Base-by-base conservation (phyloP, 495 filamentous ascomycete genomes). In the Penicillium coffeae region DNA sequence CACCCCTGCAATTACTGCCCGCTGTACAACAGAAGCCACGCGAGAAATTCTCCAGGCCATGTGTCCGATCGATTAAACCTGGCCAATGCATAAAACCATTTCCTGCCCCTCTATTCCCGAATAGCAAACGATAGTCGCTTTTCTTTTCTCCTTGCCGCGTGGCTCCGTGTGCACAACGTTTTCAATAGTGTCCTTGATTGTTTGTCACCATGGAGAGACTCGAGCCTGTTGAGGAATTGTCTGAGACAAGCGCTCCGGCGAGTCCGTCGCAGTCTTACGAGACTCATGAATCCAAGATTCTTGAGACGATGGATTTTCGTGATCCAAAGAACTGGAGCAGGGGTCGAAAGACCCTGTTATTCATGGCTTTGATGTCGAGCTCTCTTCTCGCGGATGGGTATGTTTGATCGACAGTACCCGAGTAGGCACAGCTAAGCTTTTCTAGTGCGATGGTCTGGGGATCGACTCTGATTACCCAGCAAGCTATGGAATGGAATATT, bases 391-490 rank as follows among this genome's bases (percentile, higher is more conserved):
- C 65, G 3, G 65, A 70, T 59, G 69, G 66, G 66, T 70, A 59
- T 40, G 56, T 21, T 27, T n/a, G n/a, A n/a, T n/a, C 30, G 13
- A 2, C 16, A 19, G 16, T 3, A 30, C 33, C 38, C n/a, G 8
- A 15, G 1, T 34, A 18, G 8, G 7, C 19, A 35, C 25, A 21
- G 19, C 38, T 48, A 1, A 54, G 44, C 8, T 19, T 64, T 30
- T 5, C 21, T 14, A 71, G 73, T 42, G 71, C 64, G 12, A 72
- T 77, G 65, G 73, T 74, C 12, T 78, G 72, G 72, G 77, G 77
- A 14, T 65, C 69, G 1, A 73, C 75, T 1, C 53, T 78, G 20
- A 64, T 80, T 37, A 66, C 68, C 32, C 56, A 62, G n/a, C 77
- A 81, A 50, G 70, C 73, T 2, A 55, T 66, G 21, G 66, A 72